Evolutionary conservation across 495 filamentous ascomycete species (phyloP), one percentile per base, ranked within the genome.

Genomic region (Trichoderma reesei): DNA sequence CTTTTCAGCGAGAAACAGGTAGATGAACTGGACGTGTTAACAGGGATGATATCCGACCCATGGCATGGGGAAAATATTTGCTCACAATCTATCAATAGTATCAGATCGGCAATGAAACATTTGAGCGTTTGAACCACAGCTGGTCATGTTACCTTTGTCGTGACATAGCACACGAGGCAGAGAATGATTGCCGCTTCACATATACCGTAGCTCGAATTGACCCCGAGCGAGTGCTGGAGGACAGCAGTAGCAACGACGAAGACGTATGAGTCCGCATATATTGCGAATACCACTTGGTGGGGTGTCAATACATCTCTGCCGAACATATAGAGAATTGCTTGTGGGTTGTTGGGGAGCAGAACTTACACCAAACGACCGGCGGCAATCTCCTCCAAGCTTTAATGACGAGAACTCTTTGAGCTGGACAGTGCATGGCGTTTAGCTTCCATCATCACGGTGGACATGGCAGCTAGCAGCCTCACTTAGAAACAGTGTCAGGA

Each of bases 1-100:
- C 69, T 82, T 82, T 67, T 83, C 82, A 0, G 81, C 79, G 26
- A 82, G 68, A 63, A 83, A 83, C 41, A 76, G 66, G 70, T 84
- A 84, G 37, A 83, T 79, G 38, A 83, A 67, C 79, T 82, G 37
- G 37, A 41, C 62, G 44, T 5, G 48, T 66, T 13, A 60, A 60
- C 14, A 0, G 13, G 5, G 10, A 20, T 41, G 3, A 31, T 6
- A 20, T 41, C 9, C 39, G 11, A 3, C 11, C 31, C 8, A 11
- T 10, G 10, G 5, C 8, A 11, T 10, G 10, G 5, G n/a, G 13
- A 20, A 46, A 41, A 1, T 0, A 26, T 4, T 2, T 48, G 69
- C 75, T 63, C 38, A 80, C 78, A 63, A 80, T 77, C 78, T 80
- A 63, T 2, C 33, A 39, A 38, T 26, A 18, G 14, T 38, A 61